A percentile compares a stretch with the other conserved stretches of the same genome.
These are phyloP conservation scores for Didymella pinodella DNA, from an alignment of 2,329 filamentous ascomycete species.

Conservation along the genomic window DNA sequence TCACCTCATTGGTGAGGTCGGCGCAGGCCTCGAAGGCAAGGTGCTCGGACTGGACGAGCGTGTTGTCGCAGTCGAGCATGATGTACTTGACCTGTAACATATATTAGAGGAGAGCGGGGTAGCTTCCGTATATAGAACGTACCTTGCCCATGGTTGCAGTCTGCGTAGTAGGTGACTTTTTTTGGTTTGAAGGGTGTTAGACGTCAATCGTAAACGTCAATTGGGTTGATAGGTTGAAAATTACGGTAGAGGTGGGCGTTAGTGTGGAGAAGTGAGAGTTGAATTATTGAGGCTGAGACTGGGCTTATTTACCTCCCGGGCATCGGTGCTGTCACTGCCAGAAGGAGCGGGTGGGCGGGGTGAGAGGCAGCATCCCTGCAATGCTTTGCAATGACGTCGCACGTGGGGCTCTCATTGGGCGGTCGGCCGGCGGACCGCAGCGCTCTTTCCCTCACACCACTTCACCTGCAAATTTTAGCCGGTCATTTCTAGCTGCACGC, in stretches of 20 bases:
- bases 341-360: constrained; percentile 26
- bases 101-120: constrained; percentile 35
- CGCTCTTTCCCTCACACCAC: constrained; percentile 19
- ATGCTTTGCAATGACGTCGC: constrained; percentile 33
- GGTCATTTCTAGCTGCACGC: constrained; percentile 2
- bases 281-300: constrained; percentile 23
- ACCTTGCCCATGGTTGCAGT: constrained; percentile 46
- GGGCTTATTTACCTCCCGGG: constrained; percentile 1
- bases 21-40: constrained; percentile 92
- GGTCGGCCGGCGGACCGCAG: constrained; percentile 12
- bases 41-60: constrained; percentile 88
- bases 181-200: constrained; percentile 12
- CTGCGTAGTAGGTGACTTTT: constrained; percentile 19
- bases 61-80: constrained; percentile 76
- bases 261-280: constrained; percentile 10
- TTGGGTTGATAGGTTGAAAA: constrained; percentile 26
- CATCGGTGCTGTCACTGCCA: constrained; percentile 34
- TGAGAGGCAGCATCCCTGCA: no score
- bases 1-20: constrained; percentile 86
- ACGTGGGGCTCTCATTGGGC: constrained; percentile 30
- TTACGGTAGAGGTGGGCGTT: constrained; percentile 12
- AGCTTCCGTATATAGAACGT: constrained; percentile 17
- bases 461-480: constrained; percentile 21
- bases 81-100: constrained; percentile 56
- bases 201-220: constrained; percentile 25